These are phyloP conservation scores for Melaleuca quinquenervia DNA, from an alignment of 345 rosid species.

Conservation along the genomic window DNA sequence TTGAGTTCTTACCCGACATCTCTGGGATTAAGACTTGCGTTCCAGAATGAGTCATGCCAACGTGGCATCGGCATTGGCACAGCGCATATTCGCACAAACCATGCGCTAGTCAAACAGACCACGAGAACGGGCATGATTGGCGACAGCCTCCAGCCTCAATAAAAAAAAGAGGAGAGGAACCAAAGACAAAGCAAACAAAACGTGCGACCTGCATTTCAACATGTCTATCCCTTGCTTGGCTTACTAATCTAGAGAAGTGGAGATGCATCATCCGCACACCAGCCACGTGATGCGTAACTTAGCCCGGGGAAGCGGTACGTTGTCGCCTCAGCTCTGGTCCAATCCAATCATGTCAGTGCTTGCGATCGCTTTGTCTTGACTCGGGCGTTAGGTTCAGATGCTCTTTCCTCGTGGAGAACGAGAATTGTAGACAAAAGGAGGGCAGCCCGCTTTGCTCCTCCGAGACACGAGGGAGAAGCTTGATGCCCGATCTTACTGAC, in stretches of 20 bases:
- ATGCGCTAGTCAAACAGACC: background rate
- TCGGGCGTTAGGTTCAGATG: background rate
- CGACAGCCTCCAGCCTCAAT: background rate
- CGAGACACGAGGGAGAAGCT: background rate
- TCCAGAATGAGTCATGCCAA: background rate
- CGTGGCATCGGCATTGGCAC: background rate
- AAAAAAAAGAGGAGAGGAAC: background rate
- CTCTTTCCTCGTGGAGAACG: background rate
- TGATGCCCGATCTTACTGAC: background rate
- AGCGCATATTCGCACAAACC: background rate
- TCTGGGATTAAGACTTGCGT: background rate
- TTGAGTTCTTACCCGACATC: background rate
- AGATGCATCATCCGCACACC: background rate
- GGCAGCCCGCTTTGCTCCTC: background rate
- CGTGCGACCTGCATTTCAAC: background rate
- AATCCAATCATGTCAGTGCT: background rate
- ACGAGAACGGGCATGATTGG: background rate
- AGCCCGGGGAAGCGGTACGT: background rate
- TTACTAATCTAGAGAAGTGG: background rate
- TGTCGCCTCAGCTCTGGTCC: background rate
- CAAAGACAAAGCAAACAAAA: background rate
- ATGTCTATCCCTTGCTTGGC: background rate
- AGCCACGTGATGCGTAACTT: background rate
- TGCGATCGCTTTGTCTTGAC: background rate
- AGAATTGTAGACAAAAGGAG: background rate